Evolutionary conservation across 2,329 filamentous ascomycete species (phyloP), one percentile per base, ranked within the genome.

Genomic region (Colletotrichum brevisporum): DNA sequence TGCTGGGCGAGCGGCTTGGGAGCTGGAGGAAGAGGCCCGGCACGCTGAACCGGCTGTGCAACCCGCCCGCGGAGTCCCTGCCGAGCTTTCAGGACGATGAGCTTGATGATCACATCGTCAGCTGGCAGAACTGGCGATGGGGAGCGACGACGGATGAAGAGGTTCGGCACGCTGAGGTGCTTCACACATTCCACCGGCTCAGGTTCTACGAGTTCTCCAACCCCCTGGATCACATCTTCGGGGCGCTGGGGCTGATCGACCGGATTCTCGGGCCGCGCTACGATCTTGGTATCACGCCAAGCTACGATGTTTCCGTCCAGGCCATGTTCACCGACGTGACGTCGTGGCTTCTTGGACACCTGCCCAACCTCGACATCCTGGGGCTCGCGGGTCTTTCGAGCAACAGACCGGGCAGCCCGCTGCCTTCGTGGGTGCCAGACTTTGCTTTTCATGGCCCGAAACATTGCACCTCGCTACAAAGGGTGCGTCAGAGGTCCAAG

Each of bases 401-500:
- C 2, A 43, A 5, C 41, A 43, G 16, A 43, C 41, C 6, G 41
- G 5, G 41, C 31, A 10, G 31, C 15, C 6, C 2, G 41, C 31
- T 67, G 18, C 65, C 65, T 3, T 67, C 65, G 3, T 67, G 65
- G 65, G 53, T 67, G 9, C 65, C 65, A 8, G 65, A 67, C 27
- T 64, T 57, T 12, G 45, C 59, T 3, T 54, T 63, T 10, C 47
- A 24, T n/a, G 65, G 65, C 1, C 45, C 65, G 1, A 18, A 18
- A 10, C 39, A 27, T 13, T 48, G 45, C 6, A 58, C 59, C 1
- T 64, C 65, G 1, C 47, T 67, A 6, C 65, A 67, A 26, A 51
- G 59, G 15, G 16, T 53, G 26, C 48, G 65, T 1, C 65, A 64
- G 6, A 12, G 48, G 4, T 52, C 43, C 13, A 43, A 45, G 12